Base-by-base conservation (phyloP, 1,139 yeast species). In the Hanseniaspora sp. region DNA sequence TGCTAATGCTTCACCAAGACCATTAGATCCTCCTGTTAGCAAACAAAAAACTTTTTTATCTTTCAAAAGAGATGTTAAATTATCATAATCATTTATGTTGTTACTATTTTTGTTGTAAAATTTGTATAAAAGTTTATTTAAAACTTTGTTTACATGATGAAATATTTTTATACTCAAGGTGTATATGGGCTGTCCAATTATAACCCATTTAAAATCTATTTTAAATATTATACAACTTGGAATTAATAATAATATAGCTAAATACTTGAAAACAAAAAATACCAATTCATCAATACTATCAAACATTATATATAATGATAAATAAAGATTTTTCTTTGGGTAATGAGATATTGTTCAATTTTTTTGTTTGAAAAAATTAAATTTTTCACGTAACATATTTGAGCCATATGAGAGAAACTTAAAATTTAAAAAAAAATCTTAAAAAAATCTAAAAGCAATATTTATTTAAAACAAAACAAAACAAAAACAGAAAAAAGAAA, bases 1-100 rank as follows among this genome's bases (percentile, higher is more conserved):
- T 0, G 73, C 72, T 6, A 82, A 62, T 38, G 71, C 74, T 9
- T 65, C 60, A 0, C 90, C 90, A 9, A 83, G 66, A 0, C 88
- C 88, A 51, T 71, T 67, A 35, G 82, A 73, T 0, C 86, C 88
- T 1, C 90, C 90, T 0, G 90, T 82, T 1, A 83, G 69, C 13
- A 82, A 59, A 13, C 42, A 34, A 6, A 43, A 28, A 17, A 54
- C 48, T 2, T 17, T 23, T 34, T 28, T 30, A 7, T 34, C 46
- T n/a, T 15, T 23, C n/a, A 39, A 11, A 17, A 39, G 6, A 23
- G 28, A 11, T 17, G 42, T 11, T 23, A 39, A 18, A 39, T 17
- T n/a, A 31, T 33, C 35, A 6, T 15, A 15, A 1, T 23, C 3
- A 1, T 35, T 4, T 1, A 35, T n/a, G n/a, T 44, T 37, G 7